Evolutionary conservation across 2,329 filamentous ascomycete genomes (phyloP), one percentile per base, ranked within the genome.

Genomic region (Escovopsis sp.): DNA sequence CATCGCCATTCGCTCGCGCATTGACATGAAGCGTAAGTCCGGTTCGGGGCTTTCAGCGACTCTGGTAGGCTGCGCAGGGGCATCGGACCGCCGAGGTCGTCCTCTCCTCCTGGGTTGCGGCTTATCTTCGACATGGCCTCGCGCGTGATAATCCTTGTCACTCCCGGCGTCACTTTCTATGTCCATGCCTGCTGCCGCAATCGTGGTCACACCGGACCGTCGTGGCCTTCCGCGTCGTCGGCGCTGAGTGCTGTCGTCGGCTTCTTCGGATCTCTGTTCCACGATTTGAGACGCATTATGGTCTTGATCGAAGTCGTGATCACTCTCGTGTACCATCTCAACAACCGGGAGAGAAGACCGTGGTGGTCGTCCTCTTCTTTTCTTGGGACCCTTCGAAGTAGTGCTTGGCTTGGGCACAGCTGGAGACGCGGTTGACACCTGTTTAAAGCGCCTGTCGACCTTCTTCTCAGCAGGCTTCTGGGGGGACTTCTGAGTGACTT

Each of bases 1-100:
- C 2, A 72, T 57, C 30, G 66, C 70, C 63, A 74, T 68, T n/a
- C 71, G 65, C 49, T 76, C 72, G 32, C 66, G 65, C 67, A 77
- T 68, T 6, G 73, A 76, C 59, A 76, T 60, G 38, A 70, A 64
- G 10, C 60, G 55, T 10, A 51, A 52, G 37, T 52, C 48, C 27
- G 43, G 46, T 13, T 53, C 42, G 11, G 43, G 35, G 11, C 40
- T 35, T 11, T 33, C 43, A 20, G 42, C 40, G 15, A 43, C 34
- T 8, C 43, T 25, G 29, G 41, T 35, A 11, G 39, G 37, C 16
- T 41, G 35, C 16, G 42, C 30, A 42, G 40, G 33, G 32, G 40
- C 39, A 12, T 51, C 50, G 11, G 50, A 52, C 38, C 43, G 47
- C 33, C 49, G 48, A 33, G 54, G 55, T 9, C 56, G 54, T 27